Base-by-base conservation (phyloP, 805 yeast species). In the Phaffomyces opuntiae region DNA sequence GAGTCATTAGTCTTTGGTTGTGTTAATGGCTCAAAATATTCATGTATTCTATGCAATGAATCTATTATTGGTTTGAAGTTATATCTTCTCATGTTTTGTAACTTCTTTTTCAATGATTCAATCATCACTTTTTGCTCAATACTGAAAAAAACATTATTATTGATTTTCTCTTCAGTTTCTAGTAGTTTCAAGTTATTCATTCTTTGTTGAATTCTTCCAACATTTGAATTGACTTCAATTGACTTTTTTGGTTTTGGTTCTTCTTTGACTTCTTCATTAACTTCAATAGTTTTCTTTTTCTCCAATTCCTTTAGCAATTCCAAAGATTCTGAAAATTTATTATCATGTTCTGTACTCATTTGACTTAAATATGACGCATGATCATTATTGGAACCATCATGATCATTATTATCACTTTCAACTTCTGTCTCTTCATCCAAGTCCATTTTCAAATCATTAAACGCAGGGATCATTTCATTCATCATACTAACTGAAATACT, bases 141-240 rank as follows among this genome's bases (percentile, higher is more conserved):
- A 27, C 46, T 55, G 19, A 45, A 29, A 36, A 55, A 56, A 5
- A 39, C 38, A 5, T 16, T 26, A 17, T 35, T 45, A 38, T 40
- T 38, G 2, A 38, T n/a, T 4, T 44, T 27, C 13, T 45, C 45
- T 3, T 49, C 44, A 9, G 43, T 50, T 33, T 50, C 47, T 27
- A 57, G 12, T 9, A 44, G 48, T 21, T 53, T 53, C 29, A 57
- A 36, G 4, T 49, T 49, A 9, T 50, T 53, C 12, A 56, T 52
- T 27, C 52, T 49, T 26, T 53, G 59, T 32, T 57, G 61, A 25
- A 56, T 56, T 42, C 61, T 49, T 2, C 61, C 61, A 24, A 44
- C 19, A 14, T n/a, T 33, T 9, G 16, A 5, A 5, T 8, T 33
- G 12, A 16, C 36, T 16, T 33, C 36, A 3, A 11, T 29, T 29